Percentiles rank a stretch among this genome's conserved stretches.
phyloP scores from a whole-genome alignment of 345 rosid genomes.

The Gynandropsis gynandra region DNA sequence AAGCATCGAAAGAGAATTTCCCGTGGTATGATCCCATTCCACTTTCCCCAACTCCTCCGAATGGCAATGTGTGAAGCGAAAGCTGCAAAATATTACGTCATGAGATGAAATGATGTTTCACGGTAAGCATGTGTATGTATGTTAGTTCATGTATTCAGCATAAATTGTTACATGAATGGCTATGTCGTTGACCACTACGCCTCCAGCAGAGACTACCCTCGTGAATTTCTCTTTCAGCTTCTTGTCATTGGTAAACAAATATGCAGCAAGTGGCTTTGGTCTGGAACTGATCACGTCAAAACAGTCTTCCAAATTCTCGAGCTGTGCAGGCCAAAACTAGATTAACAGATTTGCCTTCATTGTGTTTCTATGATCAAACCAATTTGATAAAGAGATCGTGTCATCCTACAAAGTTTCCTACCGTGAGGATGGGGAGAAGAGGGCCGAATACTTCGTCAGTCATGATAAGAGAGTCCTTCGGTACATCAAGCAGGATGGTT shows the following conservation, averaged over 20 bases:
- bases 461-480: constrained; percentile 71
- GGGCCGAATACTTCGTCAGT: constrained; percentile 95
- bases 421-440: constrained; percentile 73
- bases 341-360: not conserved
- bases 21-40: constrained; percentile 94
- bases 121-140: too few relatives aligned
- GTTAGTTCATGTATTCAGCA: too few relatives aligned
- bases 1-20: constrained; percentile 87
- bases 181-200: constrained; percentile 75
- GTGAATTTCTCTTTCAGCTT: constrained; percentile 63
- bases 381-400: not conserved
- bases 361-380: too few relatives aligned
- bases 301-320: constrained; percentile 72
- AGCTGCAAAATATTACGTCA: constrained; percentile 42
- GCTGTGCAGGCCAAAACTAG: constrained; percentile 32
- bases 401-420: constrained; percentile 28
- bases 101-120: too few relatives aligned
- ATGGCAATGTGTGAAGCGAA: constrained; percentile 56
- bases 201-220: constrained; percentile 73
- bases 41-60: constrained; percentile 96
- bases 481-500: constrained; percentile 80
- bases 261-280: constrained; percentile 90
- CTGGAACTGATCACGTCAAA: constrained; percentile 64
- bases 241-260: constrained; percentile 68
- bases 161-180: constrained; percentile 75